These are phyloP conservation scores for Epichloe coenophiala DNA, from an alignment of 2,329 filamentous ascomycete species.

Conservation along the genomic window DNA sequence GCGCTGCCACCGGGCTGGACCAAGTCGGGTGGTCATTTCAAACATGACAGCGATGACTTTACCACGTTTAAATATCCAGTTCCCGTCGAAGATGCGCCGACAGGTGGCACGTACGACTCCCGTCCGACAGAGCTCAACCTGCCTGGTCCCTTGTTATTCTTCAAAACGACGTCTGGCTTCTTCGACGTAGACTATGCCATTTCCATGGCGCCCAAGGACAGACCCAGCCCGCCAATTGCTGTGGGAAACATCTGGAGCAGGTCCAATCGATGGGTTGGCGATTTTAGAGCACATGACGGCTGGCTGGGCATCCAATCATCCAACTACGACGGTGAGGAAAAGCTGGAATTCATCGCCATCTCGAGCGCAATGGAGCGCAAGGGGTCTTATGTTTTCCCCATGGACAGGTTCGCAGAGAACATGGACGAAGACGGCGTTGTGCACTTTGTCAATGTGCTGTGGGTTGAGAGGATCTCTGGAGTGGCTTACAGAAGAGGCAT, in stretches of 20 bases:
- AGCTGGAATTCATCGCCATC: constrained; percentile 30
- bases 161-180: constrained; percentile 24
- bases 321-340: constrained; percentile 31
- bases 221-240: constrained; percentile 26
- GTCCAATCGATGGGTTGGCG: constrained; percentile 25
- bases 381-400: constrained; percentile 26
- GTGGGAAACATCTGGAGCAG: constrained; percentile 28
- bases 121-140: constrained; percentile 17
- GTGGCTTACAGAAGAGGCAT: constrained; percentile 28
- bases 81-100: constrained; percentile 22
- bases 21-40: constrained; percentile 22
- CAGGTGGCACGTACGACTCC: constrained; percentile 17
- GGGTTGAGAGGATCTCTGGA: constrained; percentile 31
- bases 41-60: constrained; percentile 25
- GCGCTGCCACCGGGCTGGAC: constrained; percentile 27
- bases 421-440: constrained; percentile 28
- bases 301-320: constrained; percentile 33
- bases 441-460: constrained; percentile 33
- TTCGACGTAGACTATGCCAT: constrained; percentile 28
- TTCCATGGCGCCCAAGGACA: constrained; percentile 21
- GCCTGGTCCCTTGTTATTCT: constrained; percentile 26
- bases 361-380: constrained; percentile 27
- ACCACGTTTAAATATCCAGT: constrained; percentile 29
- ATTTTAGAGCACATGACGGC: constrained; percentile 29
- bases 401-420: constrained; percentile 26